phyloP scores from a whole-genome alignment of 164 flowering plant genomes.

The Tinospora cordifolia region DNA sequence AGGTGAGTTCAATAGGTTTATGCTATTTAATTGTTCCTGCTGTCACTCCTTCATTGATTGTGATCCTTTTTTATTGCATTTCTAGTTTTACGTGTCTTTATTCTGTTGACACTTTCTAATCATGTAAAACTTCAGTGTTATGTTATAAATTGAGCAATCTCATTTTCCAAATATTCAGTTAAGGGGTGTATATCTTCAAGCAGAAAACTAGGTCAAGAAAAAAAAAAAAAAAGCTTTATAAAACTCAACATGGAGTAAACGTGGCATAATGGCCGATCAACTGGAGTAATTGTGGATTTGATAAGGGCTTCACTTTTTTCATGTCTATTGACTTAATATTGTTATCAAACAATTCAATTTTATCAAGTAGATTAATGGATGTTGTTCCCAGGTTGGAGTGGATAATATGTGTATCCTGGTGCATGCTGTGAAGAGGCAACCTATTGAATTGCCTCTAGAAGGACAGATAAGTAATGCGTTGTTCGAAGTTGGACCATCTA shows the following conservation, averaged over 20 bases:
- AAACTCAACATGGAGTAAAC: not conserved
- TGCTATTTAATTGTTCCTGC: too few species aligned
- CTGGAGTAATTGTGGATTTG: not conserved
- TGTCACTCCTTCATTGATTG: too few species aligned
- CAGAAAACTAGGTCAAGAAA: too few species aligned
- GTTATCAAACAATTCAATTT: not conserved
- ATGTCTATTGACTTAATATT: not conserved
- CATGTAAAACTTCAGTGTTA: too few species aligned
- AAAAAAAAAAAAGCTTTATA: too few species aligned
- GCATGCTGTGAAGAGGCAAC: constrained; percentile 86
- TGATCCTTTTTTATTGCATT: too few species aligned
- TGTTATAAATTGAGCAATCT: too few species aligned
- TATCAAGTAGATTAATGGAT: not conserved
- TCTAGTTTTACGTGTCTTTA: too few species aligned
- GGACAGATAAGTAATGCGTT: constrained; percentile 85
- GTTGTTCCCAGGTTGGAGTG: constrained; percentile 74
- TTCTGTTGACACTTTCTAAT: too few species aligned
- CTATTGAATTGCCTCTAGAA: constrained; percentile 69
- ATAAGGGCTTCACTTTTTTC: not conserved
- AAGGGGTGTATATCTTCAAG: too few species aligned
- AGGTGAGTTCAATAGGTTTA: too few species aligned
- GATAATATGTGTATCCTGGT: constrained; percentile 98
- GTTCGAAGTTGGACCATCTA: constrained; percentile 96
- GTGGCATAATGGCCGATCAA: not conserved
- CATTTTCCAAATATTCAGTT: too few species aligned